Evolutionary conservation across 805 yeast species (phyloP).

Genomic region (Ogataea allantospora): DNA sequence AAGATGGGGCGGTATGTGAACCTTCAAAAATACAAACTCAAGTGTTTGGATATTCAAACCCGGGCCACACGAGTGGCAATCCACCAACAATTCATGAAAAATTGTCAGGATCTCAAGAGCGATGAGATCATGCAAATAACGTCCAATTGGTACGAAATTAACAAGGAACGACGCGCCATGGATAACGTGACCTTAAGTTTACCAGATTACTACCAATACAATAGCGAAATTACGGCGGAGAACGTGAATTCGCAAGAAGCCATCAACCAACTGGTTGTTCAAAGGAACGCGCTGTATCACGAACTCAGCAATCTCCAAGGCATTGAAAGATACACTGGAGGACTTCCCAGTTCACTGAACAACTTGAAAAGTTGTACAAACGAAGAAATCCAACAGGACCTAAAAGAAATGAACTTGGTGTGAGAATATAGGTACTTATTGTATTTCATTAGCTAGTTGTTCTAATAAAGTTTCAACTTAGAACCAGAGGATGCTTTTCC

Average conservation of each 20-base stretch:
- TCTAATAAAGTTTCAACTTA: constrained; percentile 37
- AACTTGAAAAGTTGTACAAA: constrained; percentile 59
- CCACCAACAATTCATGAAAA: constrained; percentile 79
- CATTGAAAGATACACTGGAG: constrained; percentile 54
- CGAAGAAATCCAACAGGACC: constrained; percentile 74
- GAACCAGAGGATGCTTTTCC: constrained; percentile 54
- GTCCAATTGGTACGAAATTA: constrained; percentile 86
- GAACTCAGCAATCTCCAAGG: constrained; percentile 74
- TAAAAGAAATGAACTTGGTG: constrained; percentile 56
- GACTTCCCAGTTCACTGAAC: constrained; percentile 81
- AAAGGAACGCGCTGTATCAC: constrained; percentile 61
- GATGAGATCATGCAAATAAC: constrained; percentile 71
- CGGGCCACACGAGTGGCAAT: constrained; percentile 72
- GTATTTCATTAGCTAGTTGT: constrained; percentile 16
- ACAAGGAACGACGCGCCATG: constrained; percentile 80
- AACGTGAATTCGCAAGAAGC: constrained; percentile 25
- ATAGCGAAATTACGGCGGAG: constrained; percentile 25
- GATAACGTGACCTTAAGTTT: constrained; percentile 61
- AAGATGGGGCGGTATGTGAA: constrained; percentile 43
- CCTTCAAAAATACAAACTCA: constrained; percentile 60
- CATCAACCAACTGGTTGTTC: constrained; percentile 52
- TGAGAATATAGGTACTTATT: constrained; percentile 16
- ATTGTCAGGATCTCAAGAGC: constrained; percentile 63
- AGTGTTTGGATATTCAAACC: constrained; percentile 79
- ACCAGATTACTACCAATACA: constrained; percentile 41